Conservation (phyloP, 139 green algal species). For the Pleodorina starrii region DNA sequence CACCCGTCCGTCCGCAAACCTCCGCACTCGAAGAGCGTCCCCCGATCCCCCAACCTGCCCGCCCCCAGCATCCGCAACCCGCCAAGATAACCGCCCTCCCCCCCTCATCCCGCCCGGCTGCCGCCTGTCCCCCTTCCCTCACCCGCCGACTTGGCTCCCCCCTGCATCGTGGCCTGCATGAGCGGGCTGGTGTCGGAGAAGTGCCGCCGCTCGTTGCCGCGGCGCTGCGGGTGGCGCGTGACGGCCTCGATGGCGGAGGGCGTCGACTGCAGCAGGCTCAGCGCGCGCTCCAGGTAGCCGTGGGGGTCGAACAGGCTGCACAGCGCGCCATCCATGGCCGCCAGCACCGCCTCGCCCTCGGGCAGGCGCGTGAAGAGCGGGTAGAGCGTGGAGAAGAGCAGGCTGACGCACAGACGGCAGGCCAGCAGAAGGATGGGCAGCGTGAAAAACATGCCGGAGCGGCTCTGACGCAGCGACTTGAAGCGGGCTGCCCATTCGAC, state of each 20-base stretch:
- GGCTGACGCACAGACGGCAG: conserved; percentile 53
- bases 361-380: conserved; percentile 52
- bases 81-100: no score
- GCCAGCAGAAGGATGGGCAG: conserved; percentile 67
- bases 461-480: conserved; percentile 42
- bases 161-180: conserved; percentile 36
- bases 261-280: conserved; percentile 63
- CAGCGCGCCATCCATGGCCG: conserved; percentile 62
- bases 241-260: conserved; percentile 59
- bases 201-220: conserved; percentile 31
- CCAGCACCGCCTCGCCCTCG: conserved; percentile 47
- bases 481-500: conserved; percentile 23
- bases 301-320: conserved; percentile 66
- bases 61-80: no score
- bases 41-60: no score
- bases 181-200: conserved; percentile 39
- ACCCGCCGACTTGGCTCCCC: conserved; percentile 17
- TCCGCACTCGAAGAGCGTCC: no score
- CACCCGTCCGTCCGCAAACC: no score
- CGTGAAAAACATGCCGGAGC: conserved; percentile 69
- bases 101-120: no score
- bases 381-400: conserved; percentile 64
- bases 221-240: conserved; percentile 53
- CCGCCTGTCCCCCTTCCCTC: no score
- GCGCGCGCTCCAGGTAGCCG: conserved; percentile 65